Base-by-base conservation (phyloP, 768 basidiomycete genomes). In the Lentinula lateritia region DNA sequence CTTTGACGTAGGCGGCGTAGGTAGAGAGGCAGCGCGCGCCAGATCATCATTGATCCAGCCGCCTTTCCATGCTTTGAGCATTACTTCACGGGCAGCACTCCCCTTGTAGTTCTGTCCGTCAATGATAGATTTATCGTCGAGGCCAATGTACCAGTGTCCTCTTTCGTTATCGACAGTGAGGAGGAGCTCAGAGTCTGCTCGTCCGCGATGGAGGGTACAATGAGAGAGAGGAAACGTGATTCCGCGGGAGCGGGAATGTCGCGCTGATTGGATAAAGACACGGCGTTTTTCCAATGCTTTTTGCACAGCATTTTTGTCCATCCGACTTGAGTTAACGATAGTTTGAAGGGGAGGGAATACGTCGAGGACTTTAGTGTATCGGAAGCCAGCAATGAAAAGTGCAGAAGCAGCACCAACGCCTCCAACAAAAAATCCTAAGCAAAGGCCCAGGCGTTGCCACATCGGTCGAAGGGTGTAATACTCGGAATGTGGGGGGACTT, bases 101-200 rank as follows among this genome's bases (percentile, higher is more conserved):
- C 35, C 50, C 46, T 60, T 60, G 35, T 60, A 50, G 16, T 60
- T 66, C 35, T 63, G 61, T 9, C 75, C 74, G 53, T 68, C 53
- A 20, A 76, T 67, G 3, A 67, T 18, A 1, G 72, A 66, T 55
- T 71, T 66, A 55, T 71, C 66, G 12, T 66, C 63, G 20, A 76
- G 61, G 16, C 69, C 71, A 36, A 76, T 65, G 63, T 70, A 68
- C 75, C 75, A 76, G 63, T 75, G 73, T 12, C 73, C 74, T 42
- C 71, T 60, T 62, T 71, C 67, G 13, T 68, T 70, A 16, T 65
- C 59, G 32, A 70, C 68, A 23, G 69, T 68, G 36, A 76, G 63
- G 10, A 75, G 67, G 45, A 75, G 62, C 65, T 76, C 75, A 2
- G 71, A 69, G 18, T 66, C 61, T 41, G 74, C 71, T 60, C 75